A percentile compares a stretch with the other conserved stretches of the same genome.
Evolutionary conservation across 768 basidiomycete species (phyloP).

Genomic region (Boletus reticulatus): DNA sequence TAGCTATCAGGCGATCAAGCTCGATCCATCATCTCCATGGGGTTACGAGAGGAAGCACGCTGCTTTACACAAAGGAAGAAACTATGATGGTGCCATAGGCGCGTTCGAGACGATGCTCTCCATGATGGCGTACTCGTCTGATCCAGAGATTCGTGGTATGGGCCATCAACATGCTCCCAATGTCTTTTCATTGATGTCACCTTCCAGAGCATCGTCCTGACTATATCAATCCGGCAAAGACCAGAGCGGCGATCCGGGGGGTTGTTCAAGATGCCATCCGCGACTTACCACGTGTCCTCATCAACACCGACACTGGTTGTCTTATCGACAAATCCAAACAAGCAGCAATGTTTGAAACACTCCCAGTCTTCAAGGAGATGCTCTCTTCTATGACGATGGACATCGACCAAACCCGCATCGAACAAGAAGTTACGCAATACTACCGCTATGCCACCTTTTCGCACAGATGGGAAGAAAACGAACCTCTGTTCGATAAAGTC

Average conservation of each 20-base stretch:
- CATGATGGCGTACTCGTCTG: slow-evolving; percentile 1
- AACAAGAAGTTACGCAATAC: neutral
- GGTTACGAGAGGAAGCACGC: slow-evolving; percentile 11
- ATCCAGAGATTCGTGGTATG: slow-evolving; percentile 5
- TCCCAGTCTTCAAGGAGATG: slow-evolving; percentile 5
- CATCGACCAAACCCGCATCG: slow-evolving; percentile 3
- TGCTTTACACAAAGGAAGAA: neutral
- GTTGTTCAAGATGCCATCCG: slow-evolving; percentile 1
- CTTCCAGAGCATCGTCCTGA: neutral
- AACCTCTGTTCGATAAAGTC: slow-evolving; percentile 8
- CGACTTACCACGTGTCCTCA: slow-evolving; percentile 5
- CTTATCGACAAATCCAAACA: slow-evolving; percentile 2
- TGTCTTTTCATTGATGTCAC: neutral
- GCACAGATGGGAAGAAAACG: slow-evolving; percentile 10
- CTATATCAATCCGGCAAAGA: neutral
- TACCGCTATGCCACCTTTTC: slow-evolving; percentile 11
- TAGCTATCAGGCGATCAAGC: slow-evolving; percentile 4
- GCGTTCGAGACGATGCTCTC: slow-evolving; percentile 10
- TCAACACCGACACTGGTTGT: slow-evolving; percentile 8
- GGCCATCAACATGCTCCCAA: neutral
- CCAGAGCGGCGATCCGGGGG: neutral
- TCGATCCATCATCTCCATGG: slow-evolving; percentile 5
- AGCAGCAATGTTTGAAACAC: slow-evolving; percentile 3
- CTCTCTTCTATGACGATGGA: slow-evolving; percentile 9
- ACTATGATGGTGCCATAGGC: neutral